A percentile compares a stretch with the other conserved stretches of the same genome.
Conservation (phyloP, 1,139 yeast genomes). For the Hanseniaspora uvarum region DNA sequence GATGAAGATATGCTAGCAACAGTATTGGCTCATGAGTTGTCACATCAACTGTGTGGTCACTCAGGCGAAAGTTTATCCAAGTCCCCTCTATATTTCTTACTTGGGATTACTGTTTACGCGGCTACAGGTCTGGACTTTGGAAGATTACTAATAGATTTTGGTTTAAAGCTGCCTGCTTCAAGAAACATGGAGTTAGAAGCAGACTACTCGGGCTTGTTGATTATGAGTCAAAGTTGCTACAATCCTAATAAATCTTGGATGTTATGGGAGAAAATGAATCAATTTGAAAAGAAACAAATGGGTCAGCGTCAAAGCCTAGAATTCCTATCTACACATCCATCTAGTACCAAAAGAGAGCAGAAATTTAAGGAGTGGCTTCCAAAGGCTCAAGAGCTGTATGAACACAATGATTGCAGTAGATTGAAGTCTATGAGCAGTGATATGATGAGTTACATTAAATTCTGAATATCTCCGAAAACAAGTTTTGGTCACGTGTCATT, state of each 20-base stretch:
- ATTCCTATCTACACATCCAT: constrained; percentile 83
- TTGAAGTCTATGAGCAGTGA: constrained; percentile 6
- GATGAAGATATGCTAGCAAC: constrained; percentile 91
- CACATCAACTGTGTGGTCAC: constrained; percentile 89
- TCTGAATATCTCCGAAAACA: background rate
- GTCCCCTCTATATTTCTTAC: constrained; percentile 47
- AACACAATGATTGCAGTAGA: constrained; percentile 27
- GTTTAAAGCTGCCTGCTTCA: constrained; percentile 71
- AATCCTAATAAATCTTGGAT: constrained; percentile 61
- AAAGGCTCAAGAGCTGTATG: constrained; percentile 40
- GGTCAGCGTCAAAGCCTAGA: constrained; percentile 36
- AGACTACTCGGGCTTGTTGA: constrained; percentile 82
- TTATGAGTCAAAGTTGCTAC: constrained; percentile 84
- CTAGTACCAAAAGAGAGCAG: constrained; percentile 58
- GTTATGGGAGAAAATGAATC: constrained; percentile 76
- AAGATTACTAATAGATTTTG: constrained; percentile 46
- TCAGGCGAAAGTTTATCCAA: constrained; percentile 68
- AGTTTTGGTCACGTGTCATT: background rate
- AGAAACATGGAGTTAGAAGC: constrained; percentile 95
- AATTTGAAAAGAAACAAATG: constrained; percentile 38
- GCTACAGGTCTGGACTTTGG: constrained; percentile 47
- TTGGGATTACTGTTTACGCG: constrained; percentile 43
- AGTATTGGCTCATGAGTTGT: constrained; percentile 81
- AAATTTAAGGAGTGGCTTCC: constrained; percentile 69
- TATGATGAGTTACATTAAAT: constrained; percentile 1